These are phyloP conservation scores for Metschnikowia cubensis DNA, from an alignment of 805 yeast species.

Conservation along the genomic window DNA sequence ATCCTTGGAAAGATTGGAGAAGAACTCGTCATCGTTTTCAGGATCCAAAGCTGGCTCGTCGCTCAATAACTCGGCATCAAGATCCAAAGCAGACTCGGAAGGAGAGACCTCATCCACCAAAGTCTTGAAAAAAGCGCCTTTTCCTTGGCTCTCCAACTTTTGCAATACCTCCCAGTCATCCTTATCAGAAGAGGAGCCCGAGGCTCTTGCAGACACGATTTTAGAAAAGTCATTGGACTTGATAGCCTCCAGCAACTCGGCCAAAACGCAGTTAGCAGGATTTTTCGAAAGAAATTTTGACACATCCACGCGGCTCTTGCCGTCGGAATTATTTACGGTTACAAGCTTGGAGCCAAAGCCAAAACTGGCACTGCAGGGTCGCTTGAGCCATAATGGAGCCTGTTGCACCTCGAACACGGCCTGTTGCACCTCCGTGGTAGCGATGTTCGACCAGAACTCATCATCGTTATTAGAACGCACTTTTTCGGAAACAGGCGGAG, in stretches of 20 bases:
- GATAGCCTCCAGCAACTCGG: slow-evolving; percentile 51
- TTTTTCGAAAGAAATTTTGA: slow-evolving; percentile 39
- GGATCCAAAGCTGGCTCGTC: slow-evolving; percentile 1
- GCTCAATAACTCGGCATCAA: slow-evolving; percentile 1
- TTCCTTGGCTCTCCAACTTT: slow-evolving; percentile 49
- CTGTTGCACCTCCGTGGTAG: slow-evolving; percentile 63
- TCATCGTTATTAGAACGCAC: slow-evolving; percentile 51
- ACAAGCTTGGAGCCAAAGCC: slow-evolving; percentile 94
- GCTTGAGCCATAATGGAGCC: slow-evolving; percentile 86
- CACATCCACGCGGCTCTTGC: slow-evolving; percentile 41
- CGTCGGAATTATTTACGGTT: slow-evolving; percentile 40
- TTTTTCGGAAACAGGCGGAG: slow-evolving; percentile 48
- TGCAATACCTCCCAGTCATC: slow-evolving; percentile 66
- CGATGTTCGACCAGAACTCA: slow-evolving; percentile 82
- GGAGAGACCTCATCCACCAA: slow-evolving; percentile 18
- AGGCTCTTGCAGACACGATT: slow-evolving; percentile 53
- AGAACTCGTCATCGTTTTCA: slow-evolving; percentile 30
- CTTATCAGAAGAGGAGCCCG: slow-evolving; percentile 35
- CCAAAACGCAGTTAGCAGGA: slow-evolving; percentile 27
- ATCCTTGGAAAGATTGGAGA: slow-evolving; percentile 33
- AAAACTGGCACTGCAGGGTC: slow-evolving; percentile 71
- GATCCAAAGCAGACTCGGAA: background rate
- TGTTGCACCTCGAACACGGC: slow-evolving; percentile 69
- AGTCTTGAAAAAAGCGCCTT: slow-evolving; percentile 42
- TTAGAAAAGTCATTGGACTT: slow-evolving; percentile 49